phyloP scores from a whole-genome alignment of 2,329 filamentous ascomycete genomes.

The Xylariaceae sp. region DNA sequence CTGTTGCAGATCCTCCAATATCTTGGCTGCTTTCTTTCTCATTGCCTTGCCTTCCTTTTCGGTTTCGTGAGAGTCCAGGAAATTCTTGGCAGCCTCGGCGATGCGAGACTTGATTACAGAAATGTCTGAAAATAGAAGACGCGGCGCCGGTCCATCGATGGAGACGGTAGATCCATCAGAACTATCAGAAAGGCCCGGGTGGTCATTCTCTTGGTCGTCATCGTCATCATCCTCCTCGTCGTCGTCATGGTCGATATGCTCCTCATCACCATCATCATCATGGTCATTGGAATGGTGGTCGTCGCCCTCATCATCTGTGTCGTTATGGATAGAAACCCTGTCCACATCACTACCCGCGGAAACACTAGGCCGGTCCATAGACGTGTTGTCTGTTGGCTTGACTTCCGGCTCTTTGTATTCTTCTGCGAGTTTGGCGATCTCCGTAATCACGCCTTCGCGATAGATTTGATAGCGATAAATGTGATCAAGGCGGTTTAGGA shows the following conservation, averaged over 20 bases:
- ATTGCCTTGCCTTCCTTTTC: constrained; percentile 67
- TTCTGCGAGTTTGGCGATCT: constrained; percentile 76
- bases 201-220: constrained; percentile 46
- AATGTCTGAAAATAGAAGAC: constrained; percentile 43
- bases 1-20: constrained; percentile 66
- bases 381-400: constrained; percentile 28
- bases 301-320: constrained; percentile 39
- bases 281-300: constrained; percentile 9
- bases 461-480: constrained; percentile 97
- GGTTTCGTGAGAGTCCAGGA: constrained; percentile 78
- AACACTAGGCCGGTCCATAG: constrained; percentile 27
- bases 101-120: constrained; percentile 69
- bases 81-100: constrained; percentile 71
- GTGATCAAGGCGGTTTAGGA: constrained; percentile 76
- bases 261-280: constrained; percentile 44
- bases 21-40: constrained; percentile 73
- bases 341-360: constrained; percentile 35
- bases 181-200: constrained; percentile 57
- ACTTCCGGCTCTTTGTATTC: constrained; percentile 38
- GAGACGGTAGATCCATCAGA: constrained; percentile 66
- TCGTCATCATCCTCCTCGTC: constrained; percentile 51
- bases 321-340: constrained; percentile 38
- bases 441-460: constrained; percentile 88
- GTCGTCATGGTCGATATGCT: constrained; percentile 45
- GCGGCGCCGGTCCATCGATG: constrained; percentile 48